Percentiles rank a stretch among this genome's conserved stretches.
These are phyloP conservation scores for Silene latifolia DNA, from an alignment of 148 eudicot genomes.

Conservation along the genomic window DNA sequence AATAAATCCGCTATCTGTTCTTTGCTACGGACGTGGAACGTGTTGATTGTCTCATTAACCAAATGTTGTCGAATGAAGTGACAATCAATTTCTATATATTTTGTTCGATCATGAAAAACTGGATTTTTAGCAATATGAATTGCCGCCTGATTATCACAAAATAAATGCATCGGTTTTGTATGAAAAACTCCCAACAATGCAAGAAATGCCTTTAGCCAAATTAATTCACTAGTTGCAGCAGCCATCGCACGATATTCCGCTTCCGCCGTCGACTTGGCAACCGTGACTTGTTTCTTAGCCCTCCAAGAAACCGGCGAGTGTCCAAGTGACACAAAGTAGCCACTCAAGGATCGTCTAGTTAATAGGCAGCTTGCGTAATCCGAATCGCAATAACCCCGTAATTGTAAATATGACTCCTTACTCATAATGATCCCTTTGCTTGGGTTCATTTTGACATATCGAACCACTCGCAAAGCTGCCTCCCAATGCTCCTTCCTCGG, in stretches of 20 bases:
- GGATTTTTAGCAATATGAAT: too few relatives aligned
- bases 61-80: not conserved
- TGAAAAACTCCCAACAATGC: not conserved
- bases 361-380: not conserved
- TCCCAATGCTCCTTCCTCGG: not conserved
- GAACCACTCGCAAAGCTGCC: not conserved
- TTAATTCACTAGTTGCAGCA: not conserved
- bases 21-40: not conserved
- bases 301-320: too few relatives aligned
- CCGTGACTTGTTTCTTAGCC: not conserved
- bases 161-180: not conserved
- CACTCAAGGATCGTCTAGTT: not conserved
- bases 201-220: not conserved
- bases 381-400: not conserved
- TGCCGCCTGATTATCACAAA: too few relatives aligned
- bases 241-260: not conserved
- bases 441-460: not conserved
- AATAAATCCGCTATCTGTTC: not conserved
- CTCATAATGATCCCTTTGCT: too few relatives aligned
- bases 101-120: too few relatives aligned
- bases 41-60: not conserved
- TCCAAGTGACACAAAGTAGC: not conserved
- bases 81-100: too few relatives aligned
- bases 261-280: not conserved
- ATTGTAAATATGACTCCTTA: not conserved